Conservation (phyloP, 2,329 filamentous ascomycete genomes). For the Lojkania enalia region DNA sequence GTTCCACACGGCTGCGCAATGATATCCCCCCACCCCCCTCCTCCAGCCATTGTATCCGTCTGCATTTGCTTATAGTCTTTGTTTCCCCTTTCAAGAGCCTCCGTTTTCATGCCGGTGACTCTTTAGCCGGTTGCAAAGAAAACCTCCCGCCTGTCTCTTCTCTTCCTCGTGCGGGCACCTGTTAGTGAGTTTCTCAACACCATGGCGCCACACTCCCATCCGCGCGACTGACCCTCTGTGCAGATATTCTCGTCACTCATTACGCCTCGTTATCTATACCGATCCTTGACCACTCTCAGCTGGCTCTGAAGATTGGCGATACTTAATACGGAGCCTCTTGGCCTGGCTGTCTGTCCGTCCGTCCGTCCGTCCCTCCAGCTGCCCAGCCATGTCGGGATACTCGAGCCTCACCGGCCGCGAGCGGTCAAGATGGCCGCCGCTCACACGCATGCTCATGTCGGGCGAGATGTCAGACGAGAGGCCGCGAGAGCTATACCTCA, state of each 20-base stretch:
- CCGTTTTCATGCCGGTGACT: slow-evolving; percentile 45
- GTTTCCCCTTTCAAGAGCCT: slow-evolving; percentile 39
- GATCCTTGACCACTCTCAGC: slow-evolving; percentile 42
- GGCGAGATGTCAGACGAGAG: slow-evolving; percentile 78
- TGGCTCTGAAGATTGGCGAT: slow-evolving; percentile 44
- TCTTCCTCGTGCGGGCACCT: slow-evolving; percentile 45
- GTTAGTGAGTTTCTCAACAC: slow-evolving; percentile 34
- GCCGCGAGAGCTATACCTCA: slow-evolving; percentile 67
- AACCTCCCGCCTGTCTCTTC: slow-evolving; percentile 30
- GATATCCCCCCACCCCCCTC: slow-evolving; percentile 30
- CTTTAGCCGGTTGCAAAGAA: slow-evolving; percentile 41
- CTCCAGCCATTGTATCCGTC: slow-evolving; percentile 16
- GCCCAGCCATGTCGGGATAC: slow-evolving; percentile 34
- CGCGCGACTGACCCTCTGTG: slow-evolving; percentile 20
- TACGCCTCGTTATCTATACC: slow-evolving; percentile 22
- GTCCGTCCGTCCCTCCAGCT: slow-evolving; percentile 7
- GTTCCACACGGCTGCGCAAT: slow-evolving; percentile 32
- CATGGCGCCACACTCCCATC: slow-evolving; percentile 14
- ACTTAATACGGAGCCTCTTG: slow-evolving; percentile 25
- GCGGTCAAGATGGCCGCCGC: slow-evolving; percentile 78
- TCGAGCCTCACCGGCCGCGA: slow-evolving; percentile 54
- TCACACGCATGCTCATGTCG: slow-evolving; percentile 80
- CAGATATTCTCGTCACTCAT: slow-evolving; percentile 40
- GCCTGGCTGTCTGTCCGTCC: slow-evolving; percentile 12
- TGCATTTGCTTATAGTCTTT: slow-evolving; percentile 44